phyloP scores from a whole-genome alignment of 2,329 filamentous ascomycete species.

The Rhynchosporium graminicola region DNA sequence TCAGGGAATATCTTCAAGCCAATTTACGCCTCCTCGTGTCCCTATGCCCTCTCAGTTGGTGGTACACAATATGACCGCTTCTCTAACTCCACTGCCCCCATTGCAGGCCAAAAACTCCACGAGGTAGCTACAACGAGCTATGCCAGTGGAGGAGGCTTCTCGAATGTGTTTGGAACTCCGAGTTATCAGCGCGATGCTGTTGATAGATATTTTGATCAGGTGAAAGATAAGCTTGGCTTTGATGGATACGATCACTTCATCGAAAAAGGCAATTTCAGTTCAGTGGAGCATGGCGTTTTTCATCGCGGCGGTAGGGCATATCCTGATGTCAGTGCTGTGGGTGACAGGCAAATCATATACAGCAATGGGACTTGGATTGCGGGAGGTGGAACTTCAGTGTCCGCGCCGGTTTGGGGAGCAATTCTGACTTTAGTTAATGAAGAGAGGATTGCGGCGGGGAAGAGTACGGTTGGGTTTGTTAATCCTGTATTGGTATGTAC shows the following conservation, averaged over 20 bases:
- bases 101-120: slow-evolving; percentile 28
- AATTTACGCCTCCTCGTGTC: slow-evolving; percentile 50
- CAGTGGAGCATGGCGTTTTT: slow-evolving; percentile 41
- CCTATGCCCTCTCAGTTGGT: slow-evolving; percentile 51
- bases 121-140: slow-evolving; percentile 40
- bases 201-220: slow-evolving; percentile 42
- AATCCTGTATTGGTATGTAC: slow-evolving; percentile 43
- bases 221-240: slow-evolving; percentile 39
- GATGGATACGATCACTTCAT: slow-evolving; percentile 40
- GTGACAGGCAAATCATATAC: slow-evolving; percentile 36
- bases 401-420: slow-evolving; percentile 46
- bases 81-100: slow-evolving; percentile 32
- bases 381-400: slow-evolving; percentile 47
- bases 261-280: slow-evolving; percentile 36
- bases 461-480: slow-evolving; percentile 47
- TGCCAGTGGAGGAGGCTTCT: slow-evolving; percentile 45
- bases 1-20: slow-evolving; percentile 49
- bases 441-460: slow-evolving; percentile 44
- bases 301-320: slow-evolving; percentile 47
- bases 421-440: slow-evolving; percentile 49
- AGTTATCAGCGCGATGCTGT: slow-evolving; percentile 46
- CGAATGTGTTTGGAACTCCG: slow-evolving; percentile 45
- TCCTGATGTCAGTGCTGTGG: slow-evolving; percentile 47
- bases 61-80: slow-evolving; percentile 33
- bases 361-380: slow-evolving; percentile 36